Conservation (phyloP, 2,329 filamentous ascomycete genomes). For the Talaromyces albobiverticillius region DNA sequence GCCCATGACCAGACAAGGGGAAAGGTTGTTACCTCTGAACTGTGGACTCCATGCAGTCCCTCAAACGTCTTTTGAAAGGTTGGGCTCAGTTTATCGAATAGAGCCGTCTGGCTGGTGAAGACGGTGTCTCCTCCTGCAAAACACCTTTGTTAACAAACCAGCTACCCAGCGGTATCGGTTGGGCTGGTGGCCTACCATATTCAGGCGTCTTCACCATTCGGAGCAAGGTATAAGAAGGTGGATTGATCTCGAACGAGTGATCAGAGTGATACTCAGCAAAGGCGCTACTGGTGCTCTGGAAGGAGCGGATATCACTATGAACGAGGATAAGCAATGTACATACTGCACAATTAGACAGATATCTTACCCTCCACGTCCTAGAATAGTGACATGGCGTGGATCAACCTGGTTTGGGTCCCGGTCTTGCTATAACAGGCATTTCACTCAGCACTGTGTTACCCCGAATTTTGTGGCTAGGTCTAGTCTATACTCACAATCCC, state of each 20-base stretch:
- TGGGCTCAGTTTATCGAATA: constrained; percentile 7
- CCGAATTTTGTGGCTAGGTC: not conserved
- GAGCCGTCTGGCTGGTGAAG: constrained; percentile 3
- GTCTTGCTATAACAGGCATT: constrained; percentile 4
- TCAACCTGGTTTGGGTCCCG: constrained; percentile 10
- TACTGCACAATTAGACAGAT: not conserved
- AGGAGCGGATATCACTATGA: constrained; percentile 5
- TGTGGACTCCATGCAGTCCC: constrained; percentile 7
- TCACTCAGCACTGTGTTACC: not conserved
- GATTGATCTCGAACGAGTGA: constrained; percentile 9
- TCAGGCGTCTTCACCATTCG: constrained; percentile 5
- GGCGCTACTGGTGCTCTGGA: not conserved
- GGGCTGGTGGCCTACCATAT: too few relatives aligned
- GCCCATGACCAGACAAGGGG: not conserved
- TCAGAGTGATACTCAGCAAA: constrained; percentile 8
- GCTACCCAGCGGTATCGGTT: too few relatives aligned
- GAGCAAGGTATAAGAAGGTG: constrained; percentile 5
- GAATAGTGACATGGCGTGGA: constrained; percentile 8
- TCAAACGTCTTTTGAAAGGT: constrained; percentile 6
- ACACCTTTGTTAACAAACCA: not conserved
- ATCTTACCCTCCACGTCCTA: constrained; percentile 9
- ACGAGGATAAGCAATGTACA: not conserved
- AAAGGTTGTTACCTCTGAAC: constrained; percentile 7
- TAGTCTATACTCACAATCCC: not conserved
- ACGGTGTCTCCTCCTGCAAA: constrained; percentile 4